phyloP scores from a whole-genome alignment of 2,329 filamentous ascomycete species.

The Calonectria pseudoreteaudii region DNA sequence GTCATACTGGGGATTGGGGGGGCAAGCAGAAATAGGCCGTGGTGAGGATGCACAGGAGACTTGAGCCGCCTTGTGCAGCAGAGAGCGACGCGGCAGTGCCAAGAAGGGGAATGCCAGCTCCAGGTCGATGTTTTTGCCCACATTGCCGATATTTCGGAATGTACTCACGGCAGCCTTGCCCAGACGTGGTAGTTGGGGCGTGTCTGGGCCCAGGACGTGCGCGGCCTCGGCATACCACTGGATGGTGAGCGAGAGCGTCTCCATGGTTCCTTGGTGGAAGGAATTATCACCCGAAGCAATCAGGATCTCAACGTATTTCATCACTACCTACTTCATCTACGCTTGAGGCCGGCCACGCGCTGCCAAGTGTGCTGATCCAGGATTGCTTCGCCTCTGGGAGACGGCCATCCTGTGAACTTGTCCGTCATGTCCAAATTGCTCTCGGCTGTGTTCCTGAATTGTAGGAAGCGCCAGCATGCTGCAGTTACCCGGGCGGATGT shows the following conservation, averaged over 20 bases:
- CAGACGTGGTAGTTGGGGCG: background rate
- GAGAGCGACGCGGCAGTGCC: too few species aligned
- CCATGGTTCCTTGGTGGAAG: conserved; percentile 21
- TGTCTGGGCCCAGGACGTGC: conserved; percentile 21
- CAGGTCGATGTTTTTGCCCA: too few species aligned
- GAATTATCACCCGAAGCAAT: conserved; percentile 25
- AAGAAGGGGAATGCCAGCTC: background rate
- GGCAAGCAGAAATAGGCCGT: background rate
- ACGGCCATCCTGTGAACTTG: background rate
- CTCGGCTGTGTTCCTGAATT: background rate
- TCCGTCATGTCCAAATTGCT: background rate
- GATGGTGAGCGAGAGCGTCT: conserved; percentile 22
- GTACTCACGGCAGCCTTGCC: background rate
- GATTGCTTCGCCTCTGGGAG: background rate
- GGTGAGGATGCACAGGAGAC: background rate
- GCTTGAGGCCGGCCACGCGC: background rate
- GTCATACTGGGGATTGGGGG: background rate
- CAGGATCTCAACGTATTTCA: conserved; percentile 25
- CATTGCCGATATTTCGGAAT: too few species aligned
- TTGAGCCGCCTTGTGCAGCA: background rate
- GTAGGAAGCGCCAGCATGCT: background rate
- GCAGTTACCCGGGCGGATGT: background rate
- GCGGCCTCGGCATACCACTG: conserved; percentile 26
- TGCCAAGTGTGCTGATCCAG: background rate
- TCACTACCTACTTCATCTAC: conserved; percentile 25